Percentiles rank a stretch among this genome's conserved stretches.
These are phyloP conservation scores for Suhomyces xylopsoci DNA, from an alignment of 805 yeast genomes.

Conservation along the genomic window DNA sequence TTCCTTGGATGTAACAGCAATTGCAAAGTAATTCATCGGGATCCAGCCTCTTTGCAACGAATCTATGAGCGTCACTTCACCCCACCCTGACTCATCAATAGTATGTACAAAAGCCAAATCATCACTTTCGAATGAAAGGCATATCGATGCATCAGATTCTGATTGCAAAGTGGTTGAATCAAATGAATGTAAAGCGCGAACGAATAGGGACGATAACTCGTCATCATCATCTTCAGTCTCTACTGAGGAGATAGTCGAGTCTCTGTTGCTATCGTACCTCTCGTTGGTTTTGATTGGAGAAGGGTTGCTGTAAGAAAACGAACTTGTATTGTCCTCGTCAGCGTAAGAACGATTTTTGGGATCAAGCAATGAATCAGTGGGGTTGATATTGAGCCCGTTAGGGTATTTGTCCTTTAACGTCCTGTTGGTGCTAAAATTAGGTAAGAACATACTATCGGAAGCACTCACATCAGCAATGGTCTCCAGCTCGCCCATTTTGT, in stretches of 20 bases:
- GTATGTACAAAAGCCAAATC: constrained; percentile 77
- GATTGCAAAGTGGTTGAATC: constrained; percentile 58
- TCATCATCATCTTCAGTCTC: constrained; percentile 29
- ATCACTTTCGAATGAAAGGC: constrained; percentile 65
- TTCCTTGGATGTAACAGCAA: constrained; percentile 31
- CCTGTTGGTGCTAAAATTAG: constrained; percentile 6
- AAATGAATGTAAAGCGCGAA: constrained; percentile 57
- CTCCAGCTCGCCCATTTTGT: neutral
- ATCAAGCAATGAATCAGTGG: constrained; percentile 14
- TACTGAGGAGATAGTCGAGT: constrained; percentile 2
- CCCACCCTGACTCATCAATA: constrained; percentile 83
- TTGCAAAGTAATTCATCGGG: constrained; percentile 74
- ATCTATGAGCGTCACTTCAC: constrained; percentile 71
- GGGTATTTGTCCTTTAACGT: constrained; percentile 13
- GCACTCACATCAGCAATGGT: neutral
- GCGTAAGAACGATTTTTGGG: constrained; percentile 10
- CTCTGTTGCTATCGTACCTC: neutral
- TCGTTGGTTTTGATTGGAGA: neutral
- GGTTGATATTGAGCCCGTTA: constrained; percentile 24
- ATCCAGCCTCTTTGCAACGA: constrained; percentile 76
- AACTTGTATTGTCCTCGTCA: neutral
- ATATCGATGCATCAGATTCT: constrained; percentile 65
- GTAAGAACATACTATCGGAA: constrained; percentile 4
- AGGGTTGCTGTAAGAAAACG: neutral
- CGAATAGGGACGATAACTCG: constrained; percentile 51